phyloP scores from a whole-genome alignment of 1,284 basidiomycete genomes.

The Microbotryomycetes sp. region DNA sequence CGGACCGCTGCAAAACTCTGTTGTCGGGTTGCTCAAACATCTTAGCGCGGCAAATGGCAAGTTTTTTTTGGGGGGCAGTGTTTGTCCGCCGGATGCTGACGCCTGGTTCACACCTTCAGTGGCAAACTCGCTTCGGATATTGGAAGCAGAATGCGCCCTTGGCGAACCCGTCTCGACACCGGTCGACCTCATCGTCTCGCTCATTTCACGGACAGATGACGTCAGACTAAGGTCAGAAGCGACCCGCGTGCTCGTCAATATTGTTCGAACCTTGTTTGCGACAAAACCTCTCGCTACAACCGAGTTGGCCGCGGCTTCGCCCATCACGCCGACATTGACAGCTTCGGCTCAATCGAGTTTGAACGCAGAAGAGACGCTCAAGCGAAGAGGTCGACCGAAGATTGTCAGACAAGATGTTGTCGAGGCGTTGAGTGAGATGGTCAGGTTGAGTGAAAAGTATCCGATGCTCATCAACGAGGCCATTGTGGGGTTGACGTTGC shows the following conservation, averaged over 20 bases:
- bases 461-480: conserved; percentile 84
- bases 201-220: conserved; percentile 72
- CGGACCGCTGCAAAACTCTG: conserved; percentile 76
- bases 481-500: conserved; percentile 68
- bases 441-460: conserved; percentile 68
- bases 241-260: conserved; percentile 76
- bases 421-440: conserved; percentile 59
- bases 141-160: conserved; percentile 40
- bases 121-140: conserved; percentile 45
- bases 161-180: conserved; percentile 42
- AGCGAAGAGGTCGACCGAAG: neutral
- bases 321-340: conserved; percentile 31
- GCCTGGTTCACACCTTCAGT: neutral
- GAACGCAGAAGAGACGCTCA: conserved; percentile 55
- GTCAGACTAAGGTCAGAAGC: conserved; percentile 79
- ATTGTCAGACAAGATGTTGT: conserved; percentile 42
- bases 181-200: conserved; percentile 60
- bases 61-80: conserved; percentile 35
- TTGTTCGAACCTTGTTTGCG: conserved; percentile 59
- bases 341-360: conserved; percentile 58
- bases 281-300: conserved; percentile 39
- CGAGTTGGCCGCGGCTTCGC: conserved; percentile 2
- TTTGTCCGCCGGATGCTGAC: neutral
- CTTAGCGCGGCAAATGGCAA: conserved; percentile 67
- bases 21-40: conserved; percentile 82